Conservation (phyloP, 768 basidiomycete species). For the Leccinellum albellum region DNA sequence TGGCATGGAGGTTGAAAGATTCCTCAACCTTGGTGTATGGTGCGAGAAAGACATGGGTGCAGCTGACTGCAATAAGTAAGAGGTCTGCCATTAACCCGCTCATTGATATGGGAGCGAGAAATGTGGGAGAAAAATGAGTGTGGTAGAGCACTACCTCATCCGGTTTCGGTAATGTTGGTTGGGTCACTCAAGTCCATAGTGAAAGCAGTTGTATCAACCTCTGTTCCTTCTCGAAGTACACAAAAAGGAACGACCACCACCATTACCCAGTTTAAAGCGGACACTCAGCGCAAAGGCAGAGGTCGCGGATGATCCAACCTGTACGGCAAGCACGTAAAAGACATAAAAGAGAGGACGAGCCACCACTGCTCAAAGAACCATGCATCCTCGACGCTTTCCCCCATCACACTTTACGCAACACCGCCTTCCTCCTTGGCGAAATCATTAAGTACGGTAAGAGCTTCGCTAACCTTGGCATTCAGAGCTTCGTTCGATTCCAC, state of each 20-base stretch:
- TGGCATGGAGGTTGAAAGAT: conserved; percentile 90
- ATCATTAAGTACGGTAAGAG: conserved; percentile 83
- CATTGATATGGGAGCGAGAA: conserved; percentile 3
- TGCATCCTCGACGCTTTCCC: conserved; percentile 10
- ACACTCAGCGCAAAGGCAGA: conserved; percentile 38
- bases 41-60: conserved; percentile 68
- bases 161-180: not conserved
- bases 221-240: conserved; percentile 51
- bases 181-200: conserved; percentile 21
- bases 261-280: conserved; percentile 38
- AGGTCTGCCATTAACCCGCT: conserved; percentile 41
- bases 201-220: conserved; percentile 56
- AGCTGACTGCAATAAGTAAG: conserved; percentile 47
- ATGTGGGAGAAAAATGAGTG: not conserved
- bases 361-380: conserved; percentile 35
- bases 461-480: conserved; percentile 88
- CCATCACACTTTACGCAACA: not conserved
- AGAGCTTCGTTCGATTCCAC: conserved; percentile 80
- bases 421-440: conserved; percentile 51
- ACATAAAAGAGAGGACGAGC: conserved; percentile 48
- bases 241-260: conserved; percentile 52
- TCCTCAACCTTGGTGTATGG: conserved; percentile 98
- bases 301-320: conserved; percentile 36
- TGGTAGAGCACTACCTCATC: not conserved
- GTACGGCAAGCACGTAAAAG: conserved; percentile 35